Evolutionary conservation across 1,139 yeast genomes (phyloP).

Genomic region (Protomyces inouyei): DNA sequence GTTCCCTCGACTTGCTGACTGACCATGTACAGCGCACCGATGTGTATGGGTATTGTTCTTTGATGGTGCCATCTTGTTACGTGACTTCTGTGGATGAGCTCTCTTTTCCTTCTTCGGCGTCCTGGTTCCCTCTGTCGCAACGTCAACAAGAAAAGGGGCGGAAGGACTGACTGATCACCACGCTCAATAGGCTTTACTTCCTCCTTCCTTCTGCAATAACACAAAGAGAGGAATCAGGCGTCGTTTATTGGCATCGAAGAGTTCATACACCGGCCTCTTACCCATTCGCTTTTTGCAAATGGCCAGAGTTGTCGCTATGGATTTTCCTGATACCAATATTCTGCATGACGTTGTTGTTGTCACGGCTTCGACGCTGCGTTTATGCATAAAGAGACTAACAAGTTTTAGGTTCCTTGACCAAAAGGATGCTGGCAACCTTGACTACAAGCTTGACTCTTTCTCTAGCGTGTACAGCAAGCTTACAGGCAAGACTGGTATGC

Average conservation of each 20-base stretch:
- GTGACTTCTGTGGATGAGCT: neutral
- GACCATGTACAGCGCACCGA: neutral
- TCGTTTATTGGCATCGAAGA: conserved; percentile 1
- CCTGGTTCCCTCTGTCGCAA: neutral
- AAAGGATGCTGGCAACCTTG: conserved; percentile 95
- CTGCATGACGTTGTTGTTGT: neutral
- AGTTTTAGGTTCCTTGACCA: conserved; percentile 68
- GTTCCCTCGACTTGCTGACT: neutral
- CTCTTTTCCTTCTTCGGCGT: neutral
- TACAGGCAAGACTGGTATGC: conserved; percentile 99
- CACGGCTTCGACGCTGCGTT: neutral
- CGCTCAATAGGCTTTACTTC: neutral
- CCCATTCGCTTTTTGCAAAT: neutral
- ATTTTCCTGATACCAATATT: conserved; percentile 3
- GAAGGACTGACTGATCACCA: neutral
- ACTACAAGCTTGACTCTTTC: conserved; percentile 99
- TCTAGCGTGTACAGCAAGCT: conserved; percentile 97
- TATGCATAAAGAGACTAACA: neutral
- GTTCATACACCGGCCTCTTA: conserved; percentile 29
- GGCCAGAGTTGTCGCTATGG: conserved; percentile 26
- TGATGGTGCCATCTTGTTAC: neutral
- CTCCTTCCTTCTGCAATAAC: neutral
- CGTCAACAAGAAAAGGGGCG: neutral
- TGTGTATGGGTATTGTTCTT: too few relatives aligned
- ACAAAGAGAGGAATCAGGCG: neutral